Conservation (phyloP, 176 grass and related monocot species). For the Carex pumila region DNA sequence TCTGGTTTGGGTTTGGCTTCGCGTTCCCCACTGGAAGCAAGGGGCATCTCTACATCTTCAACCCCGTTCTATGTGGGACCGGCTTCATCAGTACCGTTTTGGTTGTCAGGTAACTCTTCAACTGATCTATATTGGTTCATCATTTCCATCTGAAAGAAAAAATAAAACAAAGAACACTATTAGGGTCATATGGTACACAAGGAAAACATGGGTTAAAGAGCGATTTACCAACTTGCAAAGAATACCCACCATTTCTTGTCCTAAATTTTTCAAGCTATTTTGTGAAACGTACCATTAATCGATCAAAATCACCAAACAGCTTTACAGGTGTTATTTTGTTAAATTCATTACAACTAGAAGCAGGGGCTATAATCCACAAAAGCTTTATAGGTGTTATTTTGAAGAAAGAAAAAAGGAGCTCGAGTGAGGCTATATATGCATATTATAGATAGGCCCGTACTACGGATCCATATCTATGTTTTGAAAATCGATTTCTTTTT, state of each 20-base stretch:
- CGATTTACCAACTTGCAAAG: background rate
- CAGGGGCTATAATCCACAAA: too few species aligned
- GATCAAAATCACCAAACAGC: background rate
- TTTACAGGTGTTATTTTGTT: background rate
- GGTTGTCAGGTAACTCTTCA: background rate
- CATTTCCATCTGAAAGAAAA: constrained; percentile 59
- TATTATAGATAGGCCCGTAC: too few species aligned
- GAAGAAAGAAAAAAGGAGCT: too few species aligned
- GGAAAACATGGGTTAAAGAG: background rate
- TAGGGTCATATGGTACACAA: background rate
- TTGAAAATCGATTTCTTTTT: too few species aligned
- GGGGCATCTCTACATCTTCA: constrained; percentile 24
- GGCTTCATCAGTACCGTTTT: constrained; percentile 26
- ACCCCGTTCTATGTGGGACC: constrained; percentile 20
- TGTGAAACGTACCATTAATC: background rate
- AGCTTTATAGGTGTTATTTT: too few species aligned
- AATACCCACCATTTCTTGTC: too few species aligned
- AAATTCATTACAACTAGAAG: too few species aligned
- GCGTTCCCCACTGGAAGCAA: constrained; percentile 7
- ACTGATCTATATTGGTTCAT: constrained; percentile 46
- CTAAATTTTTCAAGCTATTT: background rate
- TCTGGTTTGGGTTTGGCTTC: background rate
- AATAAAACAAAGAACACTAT: background rate
- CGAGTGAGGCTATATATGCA: too few species aligned
- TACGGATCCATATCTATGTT: too few species aligned